A percentile compares a stretch with the other conserved stretches of the same genome.
Evolutionary conservation across 1,284 basidiomycete genomes (phyloP).

Genomic region (Puccinia sorghi): DNA sequence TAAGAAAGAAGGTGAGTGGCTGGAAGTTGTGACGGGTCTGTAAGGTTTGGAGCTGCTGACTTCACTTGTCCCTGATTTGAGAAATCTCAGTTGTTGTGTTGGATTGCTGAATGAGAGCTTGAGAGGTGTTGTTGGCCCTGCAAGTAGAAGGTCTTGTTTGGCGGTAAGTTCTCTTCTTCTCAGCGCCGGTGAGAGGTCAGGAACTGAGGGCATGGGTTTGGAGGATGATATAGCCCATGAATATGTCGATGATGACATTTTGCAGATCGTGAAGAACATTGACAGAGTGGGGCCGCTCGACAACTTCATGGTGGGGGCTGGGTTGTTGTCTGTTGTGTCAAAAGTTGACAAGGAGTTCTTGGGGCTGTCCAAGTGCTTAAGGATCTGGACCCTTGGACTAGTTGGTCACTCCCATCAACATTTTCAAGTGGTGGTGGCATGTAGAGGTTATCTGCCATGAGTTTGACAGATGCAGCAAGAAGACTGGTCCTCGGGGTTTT

Average conservation of each 20-base stretch:
- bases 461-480: background rate
- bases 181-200: background rate
- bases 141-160: no score
- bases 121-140: no score
- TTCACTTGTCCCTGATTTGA: no score
- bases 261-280: background rate
- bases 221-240: background rate
- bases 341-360: background rate
- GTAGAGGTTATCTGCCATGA: constrained; percentile 1
- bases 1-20: no score
- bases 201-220: background rate
- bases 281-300: background rate
- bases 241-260: background rate
- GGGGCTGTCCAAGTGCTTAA: background rate
- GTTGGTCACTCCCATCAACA: no score
- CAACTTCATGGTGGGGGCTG: background rate
- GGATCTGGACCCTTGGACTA: background rate
- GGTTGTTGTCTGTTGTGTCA: background rate
- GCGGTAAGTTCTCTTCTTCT: background rate
- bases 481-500: no score
- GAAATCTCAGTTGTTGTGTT: no score
- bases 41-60: no score
- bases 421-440: background rate
- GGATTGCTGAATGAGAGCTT: no score
- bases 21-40: no score